Conservation (phyloP, 2,329 filamentous ascomycete species). For the Anisogramma anomala region DNA sequence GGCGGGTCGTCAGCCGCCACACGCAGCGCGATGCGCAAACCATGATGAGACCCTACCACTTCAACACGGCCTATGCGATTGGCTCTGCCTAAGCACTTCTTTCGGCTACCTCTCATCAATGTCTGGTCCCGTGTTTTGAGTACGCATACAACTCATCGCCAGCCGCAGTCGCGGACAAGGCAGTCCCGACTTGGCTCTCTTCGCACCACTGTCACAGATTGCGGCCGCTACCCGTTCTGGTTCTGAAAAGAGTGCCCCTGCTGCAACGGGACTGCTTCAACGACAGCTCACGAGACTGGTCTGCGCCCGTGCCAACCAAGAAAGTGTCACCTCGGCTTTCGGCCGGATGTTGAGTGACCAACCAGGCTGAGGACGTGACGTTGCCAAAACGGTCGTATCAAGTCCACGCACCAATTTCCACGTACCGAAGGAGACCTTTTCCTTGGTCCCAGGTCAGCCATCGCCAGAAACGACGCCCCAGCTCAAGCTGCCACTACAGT, state of each 20-base stretch:
- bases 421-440: too few relatives aligned
- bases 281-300: constrained; percentile 6
- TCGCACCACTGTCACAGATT: constrained; percentile 6
- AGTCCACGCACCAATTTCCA: too few relatives aligned
- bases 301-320: constrained; percentile 4
- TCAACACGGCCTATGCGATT: neutral
- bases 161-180: neutral
- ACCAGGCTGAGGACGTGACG: neutral
- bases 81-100: neutral
- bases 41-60: neutral
- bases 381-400: neutral
- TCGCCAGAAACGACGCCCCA: too few relatives aligned
- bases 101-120: neutral
- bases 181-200: neutral
- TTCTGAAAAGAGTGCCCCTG: constrained; percentile 4
- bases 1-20: neutral
- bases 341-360: neutral
- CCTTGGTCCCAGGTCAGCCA: too few relatives aligned
- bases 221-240: constrained; percentile 6
- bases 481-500: too few relatives aligned
- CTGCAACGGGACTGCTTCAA: neutral
- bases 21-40: neutral
- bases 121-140: neutral
- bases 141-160: neutral
- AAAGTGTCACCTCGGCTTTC: neutral